Base-by-base conservation (phyloP, 192 early-diverging fungal species). In the Coemansia umbellata region DNA sequence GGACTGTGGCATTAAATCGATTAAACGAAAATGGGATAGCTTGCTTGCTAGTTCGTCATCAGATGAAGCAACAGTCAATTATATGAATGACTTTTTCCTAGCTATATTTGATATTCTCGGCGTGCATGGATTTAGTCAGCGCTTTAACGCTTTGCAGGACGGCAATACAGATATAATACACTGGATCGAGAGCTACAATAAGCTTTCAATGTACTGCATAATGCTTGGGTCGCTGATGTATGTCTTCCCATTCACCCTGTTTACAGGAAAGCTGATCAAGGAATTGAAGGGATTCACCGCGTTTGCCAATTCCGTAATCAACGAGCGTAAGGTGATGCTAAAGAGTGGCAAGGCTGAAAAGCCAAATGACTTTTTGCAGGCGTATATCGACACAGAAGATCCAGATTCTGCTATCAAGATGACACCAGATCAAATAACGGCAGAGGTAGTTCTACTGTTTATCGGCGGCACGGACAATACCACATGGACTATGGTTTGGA, bases 351-450 rank as follows among this genome's bases (percentile, higher is more conserved):
- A 42, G 26, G 23, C 19, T 9, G 58, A 62, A 9, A 65, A 67
- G 36, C 66, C 74, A 32, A 61, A 62, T 23, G 77, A 79, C 23
- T 50, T 73, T 8, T 32, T 79, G 45, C 77, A 79, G 31, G 47
- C 66, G 3, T 13, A 74, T 13, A 39, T 79, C 8, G 77, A 79
- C 14, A 50, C 51, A 1, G 66, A 63, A 30, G 70, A 79, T 19
- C 58, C 65, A 7, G 66, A 79, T 0, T 60, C 66, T 8, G 55
- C 52, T 36, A 41, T 47, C 31, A 51, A 49, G 31, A 68, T 79
- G 65, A 69, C 61, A 9, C 45, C 42, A 8, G 31, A 21, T 2
- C 55, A 74, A 48, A 36, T 79, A 0, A 63, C 51, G 9, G 57
- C 64, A 9, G 69, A 73, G 33, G 59, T 35, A 31, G 60, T 61